Base-by-base conservation (phyloP, 331 rosid genomes). In the Dryas integrifolia region DNA sequence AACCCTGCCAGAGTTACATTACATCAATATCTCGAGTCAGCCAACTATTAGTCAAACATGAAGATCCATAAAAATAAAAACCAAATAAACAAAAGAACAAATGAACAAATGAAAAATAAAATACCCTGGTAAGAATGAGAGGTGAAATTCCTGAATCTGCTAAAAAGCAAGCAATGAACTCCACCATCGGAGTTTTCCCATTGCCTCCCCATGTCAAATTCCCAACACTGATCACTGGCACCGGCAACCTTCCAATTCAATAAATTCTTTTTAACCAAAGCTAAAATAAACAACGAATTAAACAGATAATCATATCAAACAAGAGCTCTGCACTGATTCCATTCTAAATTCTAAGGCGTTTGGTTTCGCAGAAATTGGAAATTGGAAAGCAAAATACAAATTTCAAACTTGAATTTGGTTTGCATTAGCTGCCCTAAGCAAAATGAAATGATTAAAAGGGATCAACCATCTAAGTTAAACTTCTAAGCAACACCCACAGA, bases 121-220 rank as follows among this genome's bases (percentile, higher is more conserved):
- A 60, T 80, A 93, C 98, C 95, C 97, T 84, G n/a, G 87, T 91
- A 40, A 94, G 96, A 80, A 94, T 46, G 81, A 94, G 92, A 51
- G 98, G 95, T 61, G 89, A 81, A 71, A 91, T 79, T 75, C 92
- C 84, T 39, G 70, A 78, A 72, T 73, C 79, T 13, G 87, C 82
- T 41, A 94, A 82, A 85, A 76, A 84, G 62, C 21, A 81, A 58
- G 98, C 91, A 46, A 91, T 80, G 85, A 87, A 94, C 76, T 91
- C 97, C 24, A 88, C 98, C 98, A 91, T 94, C 0, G 98, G 98
- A 11, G 98, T 94, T 68, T 94, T 94, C 72, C 98, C 97, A 84
- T 89, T 94, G 70, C 97, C 98, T 56, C 97, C 97, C 98, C 98
- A 94, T 1, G 91, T 91, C 86, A 91, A 85, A 86, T 91, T 94